Evolutionary conservation across 176 grass and related monocot genomes (phyloP), one percentile per base, ranked within the genome.

Genomic region (Oryza glaberrima): DNA sequence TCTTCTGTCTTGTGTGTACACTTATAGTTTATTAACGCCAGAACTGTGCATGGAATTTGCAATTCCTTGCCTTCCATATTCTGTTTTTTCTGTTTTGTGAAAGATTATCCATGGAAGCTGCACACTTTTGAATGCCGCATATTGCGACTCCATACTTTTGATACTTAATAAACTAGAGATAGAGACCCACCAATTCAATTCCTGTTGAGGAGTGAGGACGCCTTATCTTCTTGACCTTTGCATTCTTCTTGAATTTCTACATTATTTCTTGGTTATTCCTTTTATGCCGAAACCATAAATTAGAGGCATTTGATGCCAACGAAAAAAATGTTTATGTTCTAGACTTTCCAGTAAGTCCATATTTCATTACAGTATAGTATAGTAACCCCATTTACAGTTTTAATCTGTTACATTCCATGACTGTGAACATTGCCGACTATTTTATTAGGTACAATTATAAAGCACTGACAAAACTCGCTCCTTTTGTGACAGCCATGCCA

Each of bases 401-500:
- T 52, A 36, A 13, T 73, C 34, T 69, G 8, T 22, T 73, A 58
- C 14, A 38, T 72, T 40, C 23, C 46, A 67, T 35, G 38, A 1
- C 28, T 81, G n/a, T 68, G 38, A 4, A 19, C 4, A 6, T 87
- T 85, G 41, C 3, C 30, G 7, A 23, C 13, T 60, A 58, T 36
- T 36, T 36, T 36, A 36, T 36, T 36, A 36, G 0, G 35, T 36
- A 36, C 14, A 72, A 45, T 34, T 75, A 56, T 12, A 7, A n/a
- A 58, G 38, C 47, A 11, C 5, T 84, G 13, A 79, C 22, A 8
- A 30, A 9, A 30, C 9, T 69, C 80, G 16, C 35, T 61, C 28
- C 45, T 82, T 10, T 13, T 75, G 67, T 73, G 65, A 68, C 95
- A 98, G 93, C 63, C 95, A 98, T 87, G 85, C 93, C 47, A 92